Evolutionary conservation across 2,329 filamentous ascomycete genomes (phyloP).

Genomic region (Diaporthe vexans): DNA sequence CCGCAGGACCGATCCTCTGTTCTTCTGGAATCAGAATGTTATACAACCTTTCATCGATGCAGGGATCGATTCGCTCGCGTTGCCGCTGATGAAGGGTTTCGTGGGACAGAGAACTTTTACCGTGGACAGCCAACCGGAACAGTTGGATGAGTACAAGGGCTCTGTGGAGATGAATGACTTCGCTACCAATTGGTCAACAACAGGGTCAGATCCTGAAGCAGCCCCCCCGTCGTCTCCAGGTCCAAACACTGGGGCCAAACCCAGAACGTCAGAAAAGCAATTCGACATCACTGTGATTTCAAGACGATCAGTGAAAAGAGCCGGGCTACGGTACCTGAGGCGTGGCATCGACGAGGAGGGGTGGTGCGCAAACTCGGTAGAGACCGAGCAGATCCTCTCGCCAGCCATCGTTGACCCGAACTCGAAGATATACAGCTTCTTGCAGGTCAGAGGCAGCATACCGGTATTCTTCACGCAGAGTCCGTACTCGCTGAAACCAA

Average conservation of each 20-base stretch:
- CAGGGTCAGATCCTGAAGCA: constrained; percentile 34
- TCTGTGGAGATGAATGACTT: constrained; percentile 58
- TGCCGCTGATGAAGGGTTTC: constrained; percentile 95
- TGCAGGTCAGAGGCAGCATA: constrained; percentile 91
- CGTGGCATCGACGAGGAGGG: constrained; percentile 93
- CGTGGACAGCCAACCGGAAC: constrained; percentile 73
- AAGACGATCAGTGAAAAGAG: constrained; percentile 86
- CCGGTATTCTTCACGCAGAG: constrained; percentile 96
- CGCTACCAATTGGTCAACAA: constrained; percentile 37
- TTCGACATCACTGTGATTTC: constrained; percentile 93
- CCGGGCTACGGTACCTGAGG: constrained; percentile 89
- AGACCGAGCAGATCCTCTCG: constrained; percentile 95
- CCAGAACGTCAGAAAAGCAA: constrained; percentile 63
- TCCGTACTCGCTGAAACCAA: constrained; percentile 92
- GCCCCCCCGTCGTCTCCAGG: constrained; percentile 42
- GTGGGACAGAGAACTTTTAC: constrained; percentile 88
- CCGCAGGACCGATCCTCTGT: constrained; percentile 80
- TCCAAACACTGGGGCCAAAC: constrained; percentile 49
- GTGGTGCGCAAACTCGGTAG: constrained; percentile 88
- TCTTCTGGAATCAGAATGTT: constrained; percentile 92
- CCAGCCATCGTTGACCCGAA: constrained; percentile 73
- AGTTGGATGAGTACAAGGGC: constrained; percentile 63
- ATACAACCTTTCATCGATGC: constrained; percentile 79
- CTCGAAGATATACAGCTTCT: constrained; percentile 81
- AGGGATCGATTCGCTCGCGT: constrained; percentile 77